Base-by-base conservation (phyloP, 1,139 yeast species). In the Taphrina populina region DNA sequence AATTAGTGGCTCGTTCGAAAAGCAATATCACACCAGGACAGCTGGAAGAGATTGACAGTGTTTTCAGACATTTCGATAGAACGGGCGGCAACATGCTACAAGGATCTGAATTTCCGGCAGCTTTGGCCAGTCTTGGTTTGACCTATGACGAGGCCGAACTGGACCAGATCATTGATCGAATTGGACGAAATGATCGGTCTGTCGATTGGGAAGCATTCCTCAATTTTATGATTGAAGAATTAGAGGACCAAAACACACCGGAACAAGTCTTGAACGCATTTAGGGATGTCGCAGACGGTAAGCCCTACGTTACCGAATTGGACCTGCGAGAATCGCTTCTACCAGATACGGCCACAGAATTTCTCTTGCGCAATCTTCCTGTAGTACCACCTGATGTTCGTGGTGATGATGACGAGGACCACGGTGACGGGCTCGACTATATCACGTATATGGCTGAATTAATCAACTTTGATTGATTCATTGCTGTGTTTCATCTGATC, bases 11-110 rank as follows among this genome's bases (percentile, higher is more conserved):
- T 3, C 67, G 73, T 15, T 64, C 65, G 60, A 68, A 69, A 70
- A 69, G 72, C 45, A 70, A 71, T 55, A 60, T 72, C 40, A 70
- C 75, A n/a, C 73, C 74, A 1, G 66, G 69, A 19, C 74, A 72
- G 56, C 63, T 72, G 30, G 75, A 72, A 56, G 76, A 73, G 61
- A 72, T 72, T 60, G 75, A 72, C 59, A 66, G 73, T 4, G 73
- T 69, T n/a, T 72, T 72, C 58, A 61, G 74, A 36, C 72, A 67
- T 59, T 72, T 73, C 59, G 76, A 72, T 62, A 70, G 68, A 62
- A 63, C 67, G 15, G 69, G 69, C 30, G 62, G 66, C 45, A 71
- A 71, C 58, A 58, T 65, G 13, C 64, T 72, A 23, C 63, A 64
- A 15, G 70, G 69, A 53, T 59, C 64, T 6, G 76, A 72, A 61